Conservation (phyloP, 345 rosid species). For the Diplotaxis tenuifolia region DNA sequence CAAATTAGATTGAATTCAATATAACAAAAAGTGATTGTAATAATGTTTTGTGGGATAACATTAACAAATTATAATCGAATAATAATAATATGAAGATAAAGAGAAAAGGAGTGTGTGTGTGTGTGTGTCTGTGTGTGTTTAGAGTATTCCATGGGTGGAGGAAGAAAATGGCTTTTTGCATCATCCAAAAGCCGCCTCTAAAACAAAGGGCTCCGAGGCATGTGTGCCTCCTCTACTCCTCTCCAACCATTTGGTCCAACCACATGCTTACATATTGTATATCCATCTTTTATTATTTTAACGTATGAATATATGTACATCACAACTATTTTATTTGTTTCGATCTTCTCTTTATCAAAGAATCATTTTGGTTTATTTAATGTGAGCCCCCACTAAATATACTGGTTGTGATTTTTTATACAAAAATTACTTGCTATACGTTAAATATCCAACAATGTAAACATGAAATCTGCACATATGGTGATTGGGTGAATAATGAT, state of each 20-base stretch:
- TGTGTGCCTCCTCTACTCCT: slow-evolving; percentile 17
- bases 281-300: slow-evolving; percentile 7
- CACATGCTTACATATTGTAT: slow-evolving; percentile 28
- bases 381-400: not conserved
- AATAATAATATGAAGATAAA: too few species aligned
- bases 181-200: slow-evolving; percentile 47
- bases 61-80: too few species aligned
- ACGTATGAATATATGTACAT: slow-evolving; percentile 2
- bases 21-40: too few species aligned
- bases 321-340: not conserved
- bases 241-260: slow-evolving; percentile 33
- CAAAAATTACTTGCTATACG: not conserved
- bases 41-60: too few species aligned
- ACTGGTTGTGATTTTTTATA: too few species aligned
- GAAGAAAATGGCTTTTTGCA: slow-evolving; percentile 46
- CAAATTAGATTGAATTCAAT: too few species aligned
- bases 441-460: too few species aligned
- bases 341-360: not conserved
- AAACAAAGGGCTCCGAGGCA: not conserved
- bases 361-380: not conserved
- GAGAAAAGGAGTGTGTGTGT: slow-evolving; percentile 7
- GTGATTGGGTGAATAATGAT: too few species aligned
- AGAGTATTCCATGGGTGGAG: slow-evolving; percentile 1
- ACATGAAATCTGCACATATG: too few species aligned
- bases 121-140: too few species aligned